Evolutionary conservation across 768 basidiomycete genomes (phyloP).

Genomic region (Leccinellum albellum): DNA sequence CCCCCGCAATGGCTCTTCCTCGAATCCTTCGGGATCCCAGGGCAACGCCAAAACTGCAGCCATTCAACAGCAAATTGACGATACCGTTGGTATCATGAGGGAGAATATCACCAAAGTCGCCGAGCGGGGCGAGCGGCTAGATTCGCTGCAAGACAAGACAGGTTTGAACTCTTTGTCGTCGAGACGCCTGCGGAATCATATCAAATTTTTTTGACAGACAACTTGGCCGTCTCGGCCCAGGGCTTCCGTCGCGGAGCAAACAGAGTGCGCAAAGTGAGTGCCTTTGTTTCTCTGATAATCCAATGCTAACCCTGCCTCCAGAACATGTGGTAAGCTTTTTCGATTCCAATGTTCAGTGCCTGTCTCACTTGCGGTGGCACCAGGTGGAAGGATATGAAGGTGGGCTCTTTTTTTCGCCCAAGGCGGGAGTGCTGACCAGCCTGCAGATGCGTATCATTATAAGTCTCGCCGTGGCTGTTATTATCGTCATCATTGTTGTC

Average conservation of each 20-base stretch:
- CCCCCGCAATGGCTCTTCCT: conserved; percentile 73
- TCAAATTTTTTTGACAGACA: conserved; percentile 52
- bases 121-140: conserved; percentile 90
- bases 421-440: conserved; percentile 9
- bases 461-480: conserved; percentile 80
- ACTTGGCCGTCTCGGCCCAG: conserved; percentile 96
- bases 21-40: conserved; percentile 45
- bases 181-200: background rate
- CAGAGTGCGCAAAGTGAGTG: conserved; percentile 85
- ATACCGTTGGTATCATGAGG: conserved; percentile 96
- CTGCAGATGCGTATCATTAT: conserved; percentile 95
- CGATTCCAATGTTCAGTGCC: background rate
- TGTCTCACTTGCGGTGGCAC: conserved; percentile 6
- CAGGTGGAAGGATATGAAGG: conserved; percentile 99
- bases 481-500: conserved; percentile 94
- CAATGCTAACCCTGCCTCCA: conserved; percentile 27
- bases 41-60: conserved; percentile 84
- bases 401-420: conserved; percentile 28
- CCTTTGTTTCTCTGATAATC: background rate
- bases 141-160: conserved; percentile 96
- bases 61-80: conserved; percentile 96
- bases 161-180: conserved; percentile 51
- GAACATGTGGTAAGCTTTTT: conserved; percentile 83
- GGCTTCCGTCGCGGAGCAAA: conserved; percentile 97
- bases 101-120: conserved; percentile 97